Evolutionary conservation across 2,329 filamentous ascomycete genomes (phyloP), one percentile per base, ranked within the genome.

Genomic region (Diatrype stigma): DNA sequence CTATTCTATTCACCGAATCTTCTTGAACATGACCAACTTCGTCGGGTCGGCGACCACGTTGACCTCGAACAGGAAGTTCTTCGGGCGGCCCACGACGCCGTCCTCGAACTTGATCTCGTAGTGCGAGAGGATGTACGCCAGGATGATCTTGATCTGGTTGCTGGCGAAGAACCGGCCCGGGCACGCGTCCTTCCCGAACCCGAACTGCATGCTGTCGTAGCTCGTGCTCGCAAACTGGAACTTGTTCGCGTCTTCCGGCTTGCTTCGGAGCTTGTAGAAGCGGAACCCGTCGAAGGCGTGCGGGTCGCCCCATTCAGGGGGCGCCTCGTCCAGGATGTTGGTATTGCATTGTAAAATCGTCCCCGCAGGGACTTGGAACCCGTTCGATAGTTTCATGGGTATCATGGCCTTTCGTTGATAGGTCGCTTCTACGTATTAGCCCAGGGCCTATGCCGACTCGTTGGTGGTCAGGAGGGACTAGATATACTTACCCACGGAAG

Each of bases 131-230:
- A 63, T 56, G 26, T 62, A 59, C 5, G 58, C 58, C 2, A 65
- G 54, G 42, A 63, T 56, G 37, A 63, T 60, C 61, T 73, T 72
- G 40, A 73, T 70, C 59, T 71, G 64, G 48, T 68, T 67, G 26
- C 59, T 64, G 1, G 70, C 69, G 59, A 72, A 73, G 55, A 70
- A 73, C 6, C 70, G 59, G 2, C 71, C 71, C 0, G 70, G 71
- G 45, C 70, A 73, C 1, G 71, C 69, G 48, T 72, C 67, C 5
- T 60, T 63, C 3, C 70, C 71, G 50, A 71, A 64, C 5, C 71
- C 72, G 48, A 72, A 74, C 38, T 60, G 60, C 51, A 70, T 58
- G 30, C 58, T 63, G 14, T 70, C 66, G 26, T 64, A 62, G 1
- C 56, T 61, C 1, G 67, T 63, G 44, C 66, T 67, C 1, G 66